Conservation (phyloP, 2,329 filamentous ascomycete species). For the Alternaria incomplexa region DNA sequence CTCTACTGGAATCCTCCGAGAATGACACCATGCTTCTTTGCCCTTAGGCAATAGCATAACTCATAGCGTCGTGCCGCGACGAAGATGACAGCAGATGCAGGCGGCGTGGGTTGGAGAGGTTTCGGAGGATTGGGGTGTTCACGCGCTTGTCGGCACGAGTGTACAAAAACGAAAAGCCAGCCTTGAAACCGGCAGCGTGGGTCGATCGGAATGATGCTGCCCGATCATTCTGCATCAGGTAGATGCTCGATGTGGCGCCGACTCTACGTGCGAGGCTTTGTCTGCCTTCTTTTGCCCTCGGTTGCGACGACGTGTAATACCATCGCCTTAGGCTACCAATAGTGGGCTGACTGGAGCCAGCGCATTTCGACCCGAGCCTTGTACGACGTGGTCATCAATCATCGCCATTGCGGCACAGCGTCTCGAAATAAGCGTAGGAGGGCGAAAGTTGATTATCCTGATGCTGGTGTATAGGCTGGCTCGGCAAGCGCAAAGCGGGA, state of each 20-base stretch:
- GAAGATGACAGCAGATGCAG: constrained; percentile 14
- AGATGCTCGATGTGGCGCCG: constrained; percentile 21
- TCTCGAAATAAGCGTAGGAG: constrained; percentile 8
- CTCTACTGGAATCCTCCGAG: constrained; percentile 38
- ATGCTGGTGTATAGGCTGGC: constrained; percentile 8
- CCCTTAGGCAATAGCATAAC: constrained; percentile 13
- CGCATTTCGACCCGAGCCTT: constrained; percentile 27
- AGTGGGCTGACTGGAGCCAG: constrained; percentile 40
- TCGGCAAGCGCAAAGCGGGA: constrained; percentile 19
- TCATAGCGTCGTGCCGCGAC: constrained; percentile 13
- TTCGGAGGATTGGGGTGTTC: constrained; percentile 18
- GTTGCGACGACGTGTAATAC: constrained; percentile 19
- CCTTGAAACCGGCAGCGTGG: constrained; percentile 7
- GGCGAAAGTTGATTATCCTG: constrained; percentile 13
- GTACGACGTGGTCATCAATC: constrained; percentile 26
- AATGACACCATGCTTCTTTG: constrained; percentile 20
- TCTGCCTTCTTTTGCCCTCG: constrained; percentile 2
- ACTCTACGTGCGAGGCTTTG: background rate
- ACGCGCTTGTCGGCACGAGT: constrained; percentile 7
- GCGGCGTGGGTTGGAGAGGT: constrained; percentile 21
- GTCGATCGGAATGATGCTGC: constrained; percentile 21
- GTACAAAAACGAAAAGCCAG: constrained; percentile 4
- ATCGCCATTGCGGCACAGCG: constrained; percentile 7
- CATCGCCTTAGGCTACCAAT: constrained; percentile 20
- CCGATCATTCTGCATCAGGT: constrained; percentile 26